These are phyloP conservation scores for Sordaria brevicollis DNA, from an alignment of 495 filamentous ascomycete genomes.

Conservation along the genomic window DNA sequence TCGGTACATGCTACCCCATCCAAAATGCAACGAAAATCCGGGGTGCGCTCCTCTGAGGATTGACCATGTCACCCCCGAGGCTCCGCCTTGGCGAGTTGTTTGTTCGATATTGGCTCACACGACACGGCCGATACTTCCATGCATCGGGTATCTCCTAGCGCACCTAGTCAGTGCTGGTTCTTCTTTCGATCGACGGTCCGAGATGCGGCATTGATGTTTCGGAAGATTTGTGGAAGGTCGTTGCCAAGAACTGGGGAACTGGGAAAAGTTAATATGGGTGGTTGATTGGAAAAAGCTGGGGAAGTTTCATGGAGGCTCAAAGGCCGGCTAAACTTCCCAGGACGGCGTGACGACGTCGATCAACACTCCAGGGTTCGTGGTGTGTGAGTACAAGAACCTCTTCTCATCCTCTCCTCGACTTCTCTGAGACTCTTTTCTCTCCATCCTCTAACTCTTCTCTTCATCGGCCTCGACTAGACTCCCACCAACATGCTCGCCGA, in stretches of 20 bases:
- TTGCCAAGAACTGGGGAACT: not conserved
- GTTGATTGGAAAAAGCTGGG: too few species aligned
- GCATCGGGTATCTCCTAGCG: not conserved
- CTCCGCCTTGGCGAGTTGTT: not conserved
- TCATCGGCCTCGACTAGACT: not conserved
- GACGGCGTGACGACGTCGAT: too few species aligned
- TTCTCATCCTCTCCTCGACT: not conserved
- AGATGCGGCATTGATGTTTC: not conserved
- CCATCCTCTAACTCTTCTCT: not conserved
- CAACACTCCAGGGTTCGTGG: too few species aligned
- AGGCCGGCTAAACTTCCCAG: not conserved
- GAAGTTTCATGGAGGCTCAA: too few species aligned
- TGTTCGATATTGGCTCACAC: not conserved
- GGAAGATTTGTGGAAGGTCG: not conserved
- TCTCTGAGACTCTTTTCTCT: not conserved
- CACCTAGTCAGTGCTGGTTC: too few species aligned
- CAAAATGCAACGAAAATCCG: not conserved
- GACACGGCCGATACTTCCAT: too few species aligned
- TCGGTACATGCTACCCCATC: not conserved
- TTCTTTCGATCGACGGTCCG: not conserved
- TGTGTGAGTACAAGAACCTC: not conserved
- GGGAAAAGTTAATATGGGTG: not conserved
- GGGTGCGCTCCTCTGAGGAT: not conserved
- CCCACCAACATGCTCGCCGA: conserved; percentile 19
- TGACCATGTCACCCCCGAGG: not conserved